phyloP scores from a whole-genome alignment of 257 asterid species.

The Avicennia marina region DNA sequence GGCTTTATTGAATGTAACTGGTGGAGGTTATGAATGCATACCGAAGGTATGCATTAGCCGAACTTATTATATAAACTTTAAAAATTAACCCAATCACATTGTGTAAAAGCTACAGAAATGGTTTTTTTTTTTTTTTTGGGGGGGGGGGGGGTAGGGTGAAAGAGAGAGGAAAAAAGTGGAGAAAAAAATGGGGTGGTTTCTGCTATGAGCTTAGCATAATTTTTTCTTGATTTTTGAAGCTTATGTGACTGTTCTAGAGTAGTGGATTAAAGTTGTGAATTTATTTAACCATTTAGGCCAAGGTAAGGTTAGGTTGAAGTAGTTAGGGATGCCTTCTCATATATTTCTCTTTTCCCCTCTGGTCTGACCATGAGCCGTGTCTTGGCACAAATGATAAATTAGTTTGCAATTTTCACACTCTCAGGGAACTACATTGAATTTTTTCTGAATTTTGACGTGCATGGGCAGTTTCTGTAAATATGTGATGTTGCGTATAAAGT shows the following conservation, averaged over 20 bases:
- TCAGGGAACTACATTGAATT: no score
- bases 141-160: no score
- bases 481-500: background rate
- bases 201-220: background rate
- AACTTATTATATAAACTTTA: background rate
- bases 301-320: background rate
- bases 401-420: no score
- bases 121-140: no score
- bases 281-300: background rate
- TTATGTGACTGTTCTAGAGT: no score
- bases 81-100: no score
- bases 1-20: constrained; percentile 93
- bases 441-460: no score
- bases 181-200: background rate
- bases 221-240: background rate
- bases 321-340: background rate
- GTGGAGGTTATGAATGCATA: constrained; percentile 95
- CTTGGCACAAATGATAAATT: no score
- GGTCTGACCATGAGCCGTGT: no score
- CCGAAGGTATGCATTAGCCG: constrained; percentile 58
- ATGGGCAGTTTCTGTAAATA: no score
- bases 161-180: no score
- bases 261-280: background rate
- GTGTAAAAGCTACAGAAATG: no score
- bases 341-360: background rate